Evolutionary conservation across 2,329 filamentous ascomycete species (phyloP).

Genomic region (Talaromyces atroroseus): DNA sequence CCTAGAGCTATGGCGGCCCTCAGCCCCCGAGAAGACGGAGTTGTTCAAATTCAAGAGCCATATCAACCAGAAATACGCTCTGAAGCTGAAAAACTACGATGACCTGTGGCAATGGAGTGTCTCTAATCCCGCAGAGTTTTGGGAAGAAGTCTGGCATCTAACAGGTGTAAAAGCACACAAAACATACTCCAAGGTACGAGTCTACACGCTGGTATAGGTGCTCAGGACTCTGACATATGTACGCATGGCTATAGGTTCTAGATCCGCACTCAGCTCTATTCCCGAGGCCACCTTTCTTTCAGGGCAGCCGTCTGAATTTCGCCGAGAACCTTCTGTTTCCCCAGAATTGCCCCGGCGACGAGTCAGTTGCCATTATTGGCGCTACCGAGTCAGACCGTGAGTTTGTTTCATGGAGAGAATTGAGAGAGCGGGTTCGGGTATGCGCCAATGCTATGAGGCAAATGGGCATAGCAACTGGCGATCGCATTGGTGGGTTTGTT

Average conservation of each 20-base stretch:
- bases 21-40: constrained; percentile 59
- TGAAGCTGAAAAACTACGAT: constrained; percentile 61
- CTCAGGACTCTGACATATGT: background rate
- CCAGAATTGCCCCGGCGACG: constrained; percentile 49
- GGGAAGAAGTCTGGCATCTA: constrained; percentile 80
- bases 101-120: constrained; percentile 84
- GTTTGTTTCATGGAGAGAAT: constrained; percentile 67
- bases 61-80: constrained; percentile 61
- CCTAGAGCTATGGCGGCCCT: constrained; percentile 65
- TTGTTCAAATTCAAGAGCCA: constrained; percentile 67
- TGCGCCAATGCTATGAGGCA: constrained; percentile 67
- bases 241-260: constrained; percentile 53
- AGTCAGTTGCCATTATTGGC: constrained; percentile 67
- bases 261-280: constrained; percentile 67
- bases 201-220: background rate
- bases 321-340: constrained; percentile 92
- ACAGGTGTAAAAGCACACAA: constrained; percentile 67
- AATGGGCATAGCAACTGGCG: constrained; percentile 57
- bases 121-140: constrained; percentile 68
- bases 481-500: constrained; percentile 67
- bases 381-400: constrained; percentile 68
- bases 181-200: constrained; percentile 43
- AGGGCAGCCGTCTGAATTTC: constrained; percentile 76
- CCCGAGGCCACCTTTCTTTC: constrained; percentile 80
- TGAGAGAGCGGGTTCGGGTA: constrained; percentile 69